phyloP scores from a whole-genome alignment of 305 asterid genomes.

The Ruellia speciosa region DNA sequence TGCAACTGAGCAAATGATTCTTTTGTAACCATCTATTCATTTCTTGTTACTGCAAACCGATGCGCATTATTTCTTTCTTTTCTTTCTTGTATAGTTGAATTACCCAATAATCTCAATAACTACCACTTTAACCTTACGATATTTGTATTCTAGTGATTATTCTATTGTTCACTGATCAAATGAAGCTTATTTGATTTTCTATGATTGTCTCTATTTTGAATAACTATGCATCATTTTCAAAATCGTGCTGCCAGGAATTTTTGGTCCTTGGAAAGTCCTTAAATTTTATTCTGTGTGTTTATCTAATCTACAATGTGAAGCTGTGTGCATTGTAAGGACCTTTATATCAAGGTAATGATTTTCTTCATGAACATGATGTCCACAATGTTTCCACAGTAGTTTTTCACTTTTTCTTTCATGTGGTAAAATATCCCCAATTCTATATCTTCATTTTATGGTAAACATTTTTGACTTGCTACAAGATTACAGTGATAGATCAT shows the following conservation, averaged over 20 bases:
- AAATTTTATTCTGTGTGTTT: neutral
- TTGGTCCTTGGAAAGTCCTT: neutral
- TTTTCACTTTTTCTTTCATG: neutral
- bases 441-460: neutral
- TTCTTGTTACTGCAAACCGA: neutral
- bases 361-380: neutral
- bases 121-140: too few species aligned
- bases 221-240: neutral
- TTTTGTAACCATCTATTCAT: neutral
- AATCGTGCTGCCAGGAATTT: too few species aligned
- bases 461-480: neutral
- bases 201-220: too few species aligned
- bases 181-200: too few species aligned
- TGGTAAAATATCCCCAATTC: constrained; percentile 2
- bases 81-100: too few species aligned
- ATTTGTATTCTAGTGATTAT: too few species aligned
- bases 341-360: neutral
- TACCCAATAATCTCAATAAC: neutral
- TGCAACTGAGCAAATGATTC: neutral
- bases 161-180: too few species aligned
- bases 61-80: too few species aligned
- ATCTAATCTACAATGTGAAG: neutral
- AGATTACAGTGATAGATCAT: neutral
- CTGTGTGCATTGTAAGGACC: neutral
- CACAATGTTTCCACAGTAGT: neutral